Evolutionary conservation across 495 filamentous ascomycete species (phyloP).

Genomic region (Cercophora scortea): DNA sequence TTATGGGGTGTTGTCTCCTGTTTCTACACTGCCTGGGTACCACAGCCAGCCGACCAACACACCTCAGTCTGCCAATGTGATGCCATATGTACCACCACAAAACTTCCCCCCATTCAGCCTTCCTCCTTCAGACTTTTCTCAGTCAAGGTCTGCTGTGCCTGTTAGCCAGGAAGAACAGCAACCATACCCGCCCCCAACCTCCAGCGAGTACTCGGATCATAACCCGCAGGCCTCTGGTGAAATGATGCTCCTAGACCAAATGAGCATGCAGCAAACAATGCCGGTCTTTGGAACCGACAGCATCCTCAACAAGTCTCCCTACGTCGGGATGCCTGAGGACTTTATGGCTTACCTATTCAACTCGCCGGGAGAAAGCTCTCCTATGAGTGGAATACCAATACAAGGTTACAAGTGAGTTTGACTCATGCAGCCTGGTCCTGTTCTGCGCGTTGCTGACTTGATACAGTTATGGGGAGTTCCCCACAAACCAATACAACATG

Average conservation of each 20-base stretch:
- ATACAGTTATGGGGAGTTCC: slow-evolving; percentile 41
- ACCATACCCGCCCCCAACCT: slow-evolving; percentile 29
- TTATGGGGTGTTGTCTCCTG: slow-evolving; percentile 43
- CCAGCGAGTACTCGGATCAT: slow-evolving; percentile 37
- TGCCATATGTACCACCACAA: slow-evolving; percentile 41
- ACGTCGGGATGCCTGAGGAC: slow-evolving; percentile 77
- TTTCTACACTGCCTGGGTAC: slow-evolving; percentile 40
- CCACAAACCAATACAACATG: slow-evolving; percentile 36
- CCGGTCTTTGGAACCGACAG: slow-evolving; percentile 79
- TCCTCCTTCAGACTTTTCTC: slow-evolving; percentile 44
- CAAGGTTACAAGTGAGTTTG: slow-evolving; percentile 42
- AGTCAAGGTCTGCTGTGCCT: slow-evolving; percentile 19
- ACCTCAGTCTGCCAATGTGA: slow-evolving; percentile 30
- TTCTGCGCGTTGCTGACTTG: slow-evolving; percentile 15
- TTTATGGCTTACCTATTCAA: slow-evolving; percentile 90
- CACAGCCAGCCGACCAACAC: slow-evolving; percentile 36
- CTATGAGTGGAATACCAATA: slow-evolving; percentile 37
- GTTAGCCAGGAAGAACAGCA: slow-evolving; percentile 21
- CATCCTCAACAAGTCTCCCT: slow-evolving; percentile 72
- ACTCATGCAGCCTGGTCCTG: background rate
- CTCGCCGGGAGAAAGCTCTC: slow-evolving; percentile 41
- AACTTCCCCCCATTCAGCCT: slow-evolving; percentile 49
- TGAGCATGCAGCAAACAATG: slow-evolving; percentile 60
- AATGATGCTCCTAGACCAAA: slow-evolving; percentile 56
- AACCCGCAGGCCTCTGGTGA: slow-evolving; percentile 40